phyloP scores from a whole-genome alignment of 2,329 filamentous ascomycete genomes.

The Beauveria sp. region DNA sequence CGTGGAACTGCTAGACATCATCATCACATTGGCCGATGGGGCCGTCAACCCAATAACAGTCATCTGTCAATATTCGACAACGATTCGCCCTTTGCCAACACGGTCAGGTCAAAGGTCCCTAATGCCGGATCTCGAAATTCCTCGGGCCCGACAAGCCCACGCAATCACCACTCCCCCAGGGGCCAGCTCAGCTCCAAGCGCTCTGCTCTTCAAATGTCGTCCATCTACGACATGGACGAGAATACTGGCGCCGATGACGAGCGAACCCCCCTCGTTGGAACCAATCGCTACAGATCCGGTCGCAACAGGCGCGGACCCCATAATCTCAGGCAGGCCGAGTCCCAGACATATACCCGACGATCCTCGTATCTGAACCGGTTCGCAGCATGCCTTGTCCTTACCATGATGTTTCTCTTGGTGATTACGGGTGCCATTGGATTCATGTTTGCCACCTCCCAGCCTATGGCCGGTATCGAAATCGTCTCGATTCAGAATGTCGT shows the following conservation, averaged over 20 bases:
- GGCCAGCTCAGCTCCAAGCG: constrained; percentile 35
- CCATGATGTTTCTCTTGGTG: constrained; percentile 71
- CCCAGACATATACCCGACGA: constrained; percentile 57
- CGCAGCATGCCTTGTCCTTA: constrained; percentile 81
- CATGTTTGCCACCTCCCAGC: constrained; percentile 85
- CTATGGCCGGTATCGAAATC: constrained; percentile 71
- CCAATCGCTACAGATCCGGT: constrained; percentile 52
- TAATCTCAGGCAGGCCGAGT: constrained; percentile 63
- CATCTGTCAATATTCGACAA: constrained; percentile 68
- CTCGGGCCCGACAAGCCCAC: constrained; percentile 64
- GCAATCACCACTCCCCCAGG: constrained; percentile 37
- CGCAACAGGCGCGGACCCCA: constrained; percentile 48
- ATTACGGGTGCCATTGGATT: constrained; percentile 82
- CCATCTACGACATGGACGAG: constrained; percentile 73
- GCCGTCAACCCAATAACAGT: constrained; percentile 57
- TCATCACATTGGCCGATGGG: constrained; percentile 66
- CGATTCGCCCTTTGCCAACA: constrained; percentile 69
- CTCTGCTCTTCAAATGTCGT: constrained; percentile 50
- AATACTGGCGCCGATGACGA: constrained; percentile 76
- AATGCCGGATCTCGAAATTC: constrained; percentile 50
- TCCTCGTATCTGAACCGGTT: constrained; percentile 63
- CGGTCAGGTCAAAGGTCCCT: constrained; percentile 54
- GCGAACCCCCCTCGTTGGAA: constrained; percentile 67
- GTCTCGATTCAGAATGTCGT: constrained; percentile 81
- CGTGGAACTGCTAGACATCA: constrained; percentile 67